These are phyloP conservation scores for Cladobotryum protrusum DNA, from an alignment of 2,329 filamentous ascomycete genomes.

Conservation along the genomic window DNA sequence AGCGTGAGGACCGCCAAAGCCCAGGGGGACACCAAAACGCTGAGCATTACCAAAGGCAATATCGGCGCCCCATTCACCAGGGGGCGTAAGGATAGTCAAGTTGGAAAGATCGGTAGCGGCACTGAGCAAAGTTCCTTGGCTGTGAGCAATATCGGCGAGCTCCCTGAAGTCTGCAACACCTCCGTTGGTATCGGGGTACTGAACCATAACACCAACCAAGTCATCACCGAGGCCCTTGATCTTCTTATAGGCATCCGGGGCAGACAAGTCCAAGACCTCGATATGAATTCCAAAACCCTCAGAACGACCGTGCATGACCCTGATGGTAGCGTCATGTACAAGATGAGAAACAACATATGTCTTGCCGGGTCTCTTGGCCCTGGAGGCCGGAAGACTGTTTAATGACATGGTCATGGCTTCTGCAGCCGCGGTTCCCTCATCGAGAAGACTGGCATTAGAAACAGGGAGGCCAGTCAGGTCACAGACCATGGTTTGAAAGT, in stretches of 20 bases:
- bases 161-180: slow-evolving; percentile 67
- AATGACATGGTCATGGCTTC: slow-evolving; percentile 94
- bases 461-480: slow-evolving; percentile 84
- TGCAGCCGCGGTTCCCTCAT: slow-evolving; percentile 86
- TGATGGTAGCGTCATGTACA: slow-evolving; percentile 79
- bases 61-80: slow-evolving; percentile 90
- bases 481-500: slow-evolving; percentile 89
- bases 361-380: slow-evolving; percentile 69
- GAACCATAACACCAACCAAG: slow-evolving; percentile 83
- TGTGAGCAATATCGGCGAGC: slow-evolving; percentile 72
- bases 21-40: slow-evolving; percentile 84
- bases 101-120: slow-evolving; percentile 87
- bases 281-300: slow-evolving; percentile 87
- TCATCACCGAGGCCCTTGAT: slow-evolving; percentile 73
- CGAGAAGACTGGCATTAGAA: slow-evolving; percentile 83
- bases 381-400: slow-evolving; percentile 63
- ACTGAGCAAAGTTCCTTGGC: slow-evolving; percentile 71
- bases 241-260: slow-evolving; percentile 51
- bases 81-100: slow-evolving; percentile 78
- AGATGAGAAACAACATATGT: slow-evolving; percentile 77
- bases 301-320: slow-evolving; percentile 77
- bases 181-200: slow-evolving; percentile 88
- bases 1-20: slow-evolving; percentile 90
- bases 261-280: slow-evolving; percentile 63
- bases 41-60: slow-evolving; percentile 92